Evolutionary conservation across 345 rosid species (phyloP), one percentile per base, ranked within the genome.

Genomic region (Citrus reticulata): DNA sequence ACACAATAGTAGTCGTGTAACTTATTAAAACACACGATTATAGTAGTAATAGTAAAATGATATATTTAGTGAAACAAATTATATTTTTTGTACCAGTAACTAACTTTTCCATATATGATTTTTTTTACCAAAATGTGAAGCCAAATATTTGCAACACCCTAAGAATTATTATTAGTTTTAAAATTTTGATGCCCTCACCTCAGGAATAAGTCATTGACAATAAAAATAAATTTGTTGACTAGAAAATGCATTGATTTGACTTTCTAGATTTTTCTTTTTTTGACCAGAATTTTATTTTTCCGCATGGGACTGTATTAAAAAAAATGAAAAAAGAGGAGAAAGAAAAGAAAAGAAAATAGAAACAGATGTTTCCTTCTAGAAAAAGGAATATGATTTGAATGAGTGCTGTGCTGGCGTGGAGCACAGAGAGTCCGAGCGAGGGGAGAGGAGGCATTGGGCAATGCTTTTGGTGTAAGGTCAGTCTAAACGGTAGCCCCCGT

Each of bases 1-100:
- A 0, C 1, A 0, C 11, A 0, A 40, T 2, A 40, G 0, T 40
- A 40, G 3, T 40, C 3, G 2, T 40, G 46, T 40, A 40, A 9
- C 46, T 40, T 40, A 40, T 40, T 40, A 8, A 40, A 40, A 40
- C 9, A 2, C 46, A 39, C 0, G 1, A 40, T 0, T 9, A 40
- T 9, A 40, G 0, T 39, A 39, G 2, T 8, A 39, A 39, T 39
- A 39, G 10, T 1, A 7, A 39, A 7, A 40, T 1, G 0, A 8
- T 9, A 39, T 39, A 40, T 40, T 2, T 40, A 9, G 11, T 40
- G 3, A 39, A 40, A 40, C 0, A 9, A 40, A 40, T 8, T 32
- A 40, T 40, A 9, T 40, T 40, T 40, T 39, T 39, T 39, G 0
- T 9, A 40, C 3, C 3, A 40, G 0, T 40, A 40, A 0, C 34